phyloP scores from a whole-genome alignment of 2,329 filamentous ascomycete genomes.

The Colletotrichum chrysophilum region DNA sequence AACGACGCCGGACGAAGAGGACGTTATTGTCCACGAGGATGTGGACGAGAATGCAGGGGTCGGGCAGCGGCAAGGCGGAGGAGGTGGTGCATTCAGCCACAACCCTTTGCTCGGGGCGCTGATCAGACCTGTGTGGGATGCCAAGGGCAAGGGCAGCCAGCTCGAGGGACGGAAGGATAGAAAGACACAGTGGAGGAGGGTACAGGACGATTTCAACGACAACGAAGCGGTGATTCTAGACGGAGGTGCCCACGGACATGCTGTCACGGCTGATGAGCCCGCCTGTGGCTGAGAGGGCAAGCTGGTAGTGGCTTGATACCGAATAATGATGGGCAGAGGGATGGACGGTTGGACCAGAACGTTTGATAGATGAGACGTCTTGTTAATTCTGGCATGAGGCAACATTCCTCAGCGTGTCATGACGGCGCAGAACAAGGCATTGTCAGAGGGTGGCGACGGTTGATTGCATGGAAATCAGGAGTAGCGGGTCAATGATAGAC shows the following conservation, averaged over 20 bases:
- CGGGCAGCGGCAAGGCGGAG: slow-evolving; percentile 23
- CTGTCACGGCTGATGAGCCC: slow-evolving; percentile 40
- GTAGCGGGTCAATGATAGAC: not conserved
- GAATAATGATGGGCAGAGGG: not conserved
- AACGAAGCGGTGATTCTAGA: slow-evolving; percentile 66
- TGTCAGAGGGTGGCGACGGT: not conserved
- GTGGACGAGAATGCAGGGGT: slow-evolving; percentile 30
- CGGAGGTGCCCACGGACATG: slow-evolving; percentile 55
- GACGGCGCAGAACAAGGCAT: not conserved
- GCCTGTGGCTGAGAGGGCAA: slow-evolving; percentile 36
- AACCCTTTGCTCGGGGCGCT: slow-evolving; percentile 72
- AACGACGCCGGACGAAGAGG: slow-evolving; percentile 52
- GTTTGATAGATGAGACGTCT: not conserved
- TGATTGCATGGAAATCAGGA: not conserved
- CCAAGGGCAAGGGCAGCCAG: slow-evolving; percentile 55
- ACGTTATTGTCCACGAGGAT: slow-evolving; percentile 12
- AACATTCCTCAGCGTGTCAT: not conserved
- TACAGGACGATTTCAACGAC: slow-evolving; percentile 64
- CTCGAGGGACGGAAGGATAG: slow-evolving; percentile 47
- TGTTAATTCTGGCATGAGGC: not conserved
- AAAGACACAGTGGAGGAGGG: slow-evolving; percentile 59
- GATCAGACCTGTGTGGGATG: slow-evolving; percentile 67
- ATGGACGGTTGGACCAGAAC: not conserved
- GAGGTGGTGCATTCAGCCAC: slow-evolving; percentile 67
- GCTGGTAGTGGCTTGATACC: not conserved